Base-by-base conservation (phyloP, 495 filamentous ascomycete genomes). In the Xylaria venustula region DNA sequence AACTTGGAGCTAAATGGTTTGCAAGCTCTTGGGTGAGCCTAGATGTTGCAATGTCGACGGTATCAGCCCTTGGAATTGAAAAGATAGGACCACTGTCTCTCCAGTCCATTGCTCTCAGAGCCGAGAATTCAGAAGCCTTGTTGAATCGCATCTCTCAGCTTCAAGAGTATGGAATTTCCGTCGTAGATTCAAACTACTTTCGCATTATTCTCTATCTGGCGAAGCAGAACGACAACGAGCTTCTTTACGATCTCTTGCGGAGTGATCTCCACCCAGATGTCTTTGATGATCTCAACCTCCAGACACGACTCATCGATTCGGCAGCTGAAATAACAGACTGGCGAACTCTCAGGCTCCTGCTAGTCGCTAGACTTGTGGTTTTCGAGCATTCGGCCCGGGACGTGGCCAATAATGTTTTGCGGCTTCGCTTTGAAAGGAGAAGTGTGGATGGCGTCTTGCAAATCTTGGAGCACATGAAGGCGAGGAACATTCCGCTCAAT, bases 251-350 rank as follows among this genome's bases (percentile, higher is more conserved):
- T 57, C 66, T 95, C 2, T 66, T 93, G 1, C 64, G 78, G 22
- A 87, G 83, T 51, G 90, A 93, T 65, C 85, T 91, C 45, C 90
- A 94, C 70, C 89, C 89, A 0, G 89, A 92, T 60, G 78, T 83
- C 4, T 83, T 90, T 23, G 89, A 91, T 54, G 86, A 96, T 69
- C 47, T 48, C 0, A 41, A 74, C 1, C 64, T 86, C 2, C 89
- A 90, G 65, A 81, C 87, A 9, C 49, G 22, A 1, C 62, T 75
- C 20, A 22, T 75, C 15, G 45, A 60, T 7, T 64, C 67, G 5
- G 66, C 70, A 3, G 48, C 62, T 2, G 51, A 52, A 2, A 55
- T 62, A 11, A 64, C 65, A 6, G 73, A 75, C 42, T 73, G 68
- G 70, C 63, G 58, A 12, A 67, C 59, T 25, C 69, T 67, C 34